phyloP scores from a whole-genome alignment of 139 green algal genomes.

The Raphidocelis subcapitata region DNA sequence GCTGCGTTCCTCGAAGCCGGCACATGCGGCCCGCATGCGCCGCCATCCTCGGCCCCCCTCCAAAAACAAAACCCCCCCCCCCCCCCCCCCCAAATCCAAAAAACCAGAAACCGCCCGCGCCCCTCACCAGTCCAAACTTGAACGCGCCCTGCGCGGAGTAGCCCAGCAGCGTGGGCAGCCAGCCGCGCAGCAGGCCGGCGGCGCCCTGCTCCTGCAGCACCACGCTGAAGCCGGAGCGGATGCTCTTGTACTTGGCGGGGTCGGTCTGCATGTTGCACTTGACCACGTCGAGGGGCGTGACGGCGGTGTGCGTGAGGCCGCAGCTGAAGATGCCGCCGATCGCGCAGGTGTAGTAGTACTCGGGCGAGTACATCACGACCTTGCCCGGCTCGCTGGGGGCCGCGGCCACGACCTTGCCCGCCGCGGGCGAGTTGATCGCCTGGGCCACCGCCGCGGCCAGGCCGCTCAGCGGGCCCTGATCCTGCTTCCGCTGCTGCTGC shows the following conservation, averaged over 20 bases:
- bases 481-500: too few relatives aligned
- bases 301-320: slow-evolving; percentile 61
- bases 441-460: slow-evolving; percentile 1
- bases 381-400: slow-evolving; percentile 39
- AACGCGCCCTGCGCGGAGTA: slow-evolving; percentile 86
- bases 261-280: slow-evolving; percentile 91
- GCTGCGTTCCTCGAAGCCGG: too few relatives aligned
- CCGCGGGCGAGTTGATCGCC: neutral
- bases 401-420: slow-evolving; percentile 43
- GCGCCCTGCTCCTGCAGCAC: slow-evolving; percentile 66
- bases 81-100: too few relatives aligned
- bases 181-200: slow-evolving; percentile 74
- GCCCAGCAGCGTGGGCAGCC: slow-evolving; percentile 81
- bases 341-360: slow-evolving; percentile 82
- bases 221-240: slow-evolving; percentile 66
- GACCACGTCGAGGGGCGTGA: slow-evolving; percentile 91
- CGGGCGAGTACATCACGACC: slow-evolving; percentile 67
- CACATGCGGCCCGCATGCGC: too few relatives aligned
- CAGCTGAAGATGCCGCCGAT: slow-evolving; percentile 63
- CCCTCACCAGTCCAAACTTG: slow-evolving; percentile 95
- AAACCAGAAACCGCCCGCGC: too few relatives aligned
- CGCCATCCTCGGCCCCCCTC: too few relatives aligned
- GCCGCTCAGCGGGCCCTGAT: neutral
- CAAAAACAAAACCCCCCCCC: too few relatives aligned
- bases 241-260: slow-evolving; percentile 72